Evolutionary conservation across 805 yeast genomes (phyloP).

Genomic region (Metschnikowia amazonensis): DNA sequence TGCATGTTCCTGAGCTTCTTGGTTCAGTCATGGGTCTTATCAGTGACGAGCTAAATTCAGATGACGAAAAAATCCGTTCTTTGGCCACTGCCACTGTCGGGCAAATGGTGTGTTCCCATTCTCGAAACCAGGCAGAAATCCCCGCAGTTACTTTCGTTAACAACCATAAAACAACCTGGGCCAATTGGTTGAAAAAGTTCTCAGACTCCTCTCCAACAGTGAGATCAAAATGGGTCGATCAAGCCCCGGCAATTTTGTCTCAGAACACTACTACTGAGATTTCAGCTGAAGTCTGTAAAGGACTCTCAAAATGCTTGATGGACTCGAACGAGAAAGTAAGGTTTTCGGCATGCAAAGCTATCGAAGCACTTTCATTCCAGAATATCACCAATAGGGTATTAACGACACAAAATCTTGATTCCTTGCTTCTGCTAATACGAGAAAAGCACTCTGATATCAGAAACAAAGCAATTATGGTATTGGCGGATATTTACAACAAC

Average conservation of each 20-base stretch:
- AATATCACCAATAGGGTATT: constrained; percentile 47
- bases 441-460: constrained; percentile 69
- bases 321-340: constrained; percentile 78
- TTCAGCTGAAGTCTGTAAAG: constrained; percentile 36
- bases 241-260: constrained; percentile 45
- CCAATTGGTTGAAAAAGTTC: constrained; percentile 70
- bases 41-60: constrained; percentile 76
- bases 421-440: constrained; percentile 61
- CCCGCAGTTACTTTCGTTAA: constrained; percentile 56
- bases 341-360: constrained; percentile 50
- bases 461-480: constrained; percentile 48
- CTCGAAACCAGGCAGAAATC: constrained; percentile 29
- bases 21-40: constrained; percentile 72
- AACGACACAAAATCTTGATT: constrained; percentile 44
- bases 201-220: constrained; percentile 65
- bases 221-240: constrained; percentile 66
- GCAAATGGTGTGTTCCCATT: constrained; percentile 42
- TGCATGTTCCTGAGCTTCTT: constrained; percentile 67
- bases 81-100: constrained; percentile 76
- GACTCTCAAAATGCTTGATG: constrained; percentile 62
- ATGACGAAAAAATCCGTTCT: constrained; percentile 55
- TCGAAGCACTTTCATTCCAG: constrained; percentile 45
- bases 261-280: constrained; percentile 48
- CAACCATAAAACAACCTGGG: constrained; percentile 58
- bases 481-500: constrained; percentile 54